Evolutionary conservation across 495 filamentous ascomycete species (phyloP), one percentile per base, ranked within the genome.

Genomic region (Podospora bellae-mahoneyi): DNA sequence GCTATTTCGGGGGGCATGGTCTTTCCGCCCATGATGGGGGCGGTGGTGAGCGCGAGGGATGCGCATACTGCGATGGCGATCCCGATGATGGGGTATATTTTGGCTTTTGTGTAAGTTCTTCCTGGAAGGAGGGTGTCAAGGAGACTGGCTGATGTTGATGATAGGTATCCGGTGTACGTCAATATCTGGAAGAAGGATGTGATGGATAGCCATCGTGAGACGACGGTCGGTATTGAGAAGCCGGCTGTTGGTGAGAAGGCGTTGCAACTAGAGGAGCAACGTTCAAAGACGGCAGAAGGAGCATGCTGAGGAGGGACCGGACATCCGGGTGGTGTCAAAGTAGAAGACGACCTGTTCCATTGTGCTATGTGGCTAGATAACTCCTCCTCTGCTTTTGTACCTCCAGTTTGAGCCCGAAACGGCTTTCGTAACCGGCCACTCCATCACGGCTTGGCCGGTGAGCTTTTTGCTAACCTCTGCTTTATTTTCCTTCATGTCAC

Each of bases 1-100:
- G 84, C 84, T 34, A 85, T 91, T 39, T 85, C 79, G 60, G 89
- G 89, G 62, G 89, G 89, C 44, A 87, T 87, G 39, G 81, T 87
- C 15, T 85, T 91, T 67, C 89, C 88, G 1, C 84, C 89, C 0
- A 82, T 90, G 70, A 84, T 85, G 30, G 89, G 88, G 15, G 81
- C 80, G 5, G 86, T 86, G 4, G 83, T 85, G 16, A 86, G 89
- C 34, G 15, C 61, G 7, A 69, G 64, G 19, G 64, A 66, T 34
- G 71, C 69, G 20, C 77, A 81, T 39, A 80, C 77, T 28, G 79
- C 77, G 16, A 81, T 82, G 73, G 77, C 78, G n/a, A 83, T 85
- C 20, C 78, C 79, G 1, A 78, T 80, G 76, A 75, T 76, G 69
- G 79, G 78, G 1, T 81, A 78, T 65, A 74, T 80, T 13, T 64